Conservation (phyloP, 2,329 filamentous ascomycete species). For the Lasiodiplodia sp. region DNA sequence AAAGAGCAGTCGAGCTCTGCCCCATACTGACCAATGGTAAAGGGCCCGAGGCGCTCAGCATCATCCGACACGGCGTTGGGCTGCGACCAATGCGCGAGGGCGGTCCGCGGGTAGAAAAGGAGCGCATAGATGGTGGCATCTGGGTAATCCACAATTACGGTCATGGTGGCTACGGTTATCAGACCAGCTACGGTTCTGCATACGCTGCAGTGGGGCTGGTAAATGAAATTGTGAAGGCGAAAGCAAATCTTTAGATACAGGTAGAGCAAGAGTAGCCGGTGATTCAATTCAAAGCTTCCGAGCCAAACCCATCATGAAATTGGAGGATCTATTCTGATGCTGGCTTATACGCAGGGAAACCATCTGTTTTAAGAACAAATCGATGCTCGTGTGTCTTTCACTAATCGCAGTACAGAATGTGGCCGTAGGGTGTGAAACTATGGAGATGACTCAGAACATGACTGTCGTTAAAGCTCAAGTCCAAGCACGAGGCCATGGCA, state of each 20-base stretch:
- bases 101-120: constrained; percentile 78
- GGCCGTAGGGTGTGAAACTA: too few species aligned
- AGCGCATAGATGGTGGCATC: constrained; percentile 59
- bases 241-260: constrained; percentile 37
- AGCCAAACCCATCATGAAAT: too few species aligned
- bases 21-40: constrained; percentile 70
- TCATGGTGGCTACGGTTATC: constrained; percentile 79
- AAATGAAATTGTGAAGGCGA: constrained; percentile 35
- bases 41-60: constrained; percentile 74
- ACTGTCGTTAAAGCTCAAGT: too few species aligned
- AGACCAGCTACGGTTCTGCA: constrained; percentile 55
- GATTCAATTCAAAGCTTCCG: too few species aligned
- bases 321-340: too few species aligned
- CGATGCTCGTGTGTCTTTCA: too few species aligned
- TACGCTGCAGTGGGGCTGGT: constrained; percentile 51
- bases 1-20: constrained; percentile 70
- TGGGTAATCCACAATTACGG: constrained; percentile 79
- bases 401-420: too few species aligned
- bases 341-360: too few species aligned
- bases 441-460: too few species aligned
- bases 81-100: constrained; percentile 76
- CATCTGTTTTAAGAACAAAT: too few species aligned
- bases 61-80: constrained; percentile 84
- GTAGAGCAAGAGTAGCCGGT: too few species aligned
- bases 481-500: too few species aligned